Base-by-base conservation (phyloP, 352 stramenopile species). In the Ochromonadaceae sp. region DNA sequence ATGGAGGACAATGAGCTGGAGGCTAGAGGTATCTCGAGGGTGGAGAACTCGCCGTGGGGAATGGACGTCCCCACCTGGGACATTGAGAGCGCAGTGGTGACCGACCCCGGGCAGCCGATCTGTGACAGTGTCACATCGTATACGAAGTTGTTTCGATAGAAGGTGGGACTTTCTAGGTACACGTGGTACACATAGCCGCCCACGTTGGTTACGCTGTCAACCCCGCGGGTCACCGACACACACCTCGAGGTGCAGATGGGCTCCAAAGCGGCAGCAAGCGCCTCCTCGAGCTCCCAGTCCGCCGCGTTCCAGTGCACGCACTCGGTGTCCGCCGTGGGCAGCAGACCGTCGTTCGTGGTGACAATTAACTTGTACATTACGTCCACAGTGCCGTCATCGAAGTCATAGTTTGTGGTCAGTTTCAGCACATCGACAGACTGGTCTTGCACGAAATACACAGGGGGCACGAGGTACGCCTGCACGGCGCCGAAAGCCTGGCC, bases 391-490 rank as follows among this genome's bases (percentile, higher is more conserved):
- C 71, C 71, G 17, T 41, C 56, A 59, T 38, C 43, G 15, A 32
- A 60, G 52, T 74, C 60, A 41, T 75, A 76, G 26, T 67, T 46
- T 20, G 20, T 52, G 35, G 4, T 31, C 41, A 67, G 67, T 53
- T 68, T 32, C 12, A 76, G 61, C 4, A 67, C 59, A 36, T 59
- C 50, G 55, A 70, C 25, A 35, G 1, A 14, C 38, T 63, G 55
- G 4, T 63, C 35, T 53, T 63, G 35, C 20, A 63, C 38, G 15
- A 28, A 4, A 25, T 42, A 63, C 34, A 50, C 5, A 42, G 22
- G 38, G 14, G 55, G 55, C 26, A 25, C 10, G 14, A 39, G 48
- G 41, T 52, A 63, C 2, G 41, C 38, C 26, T 34, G 26, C 5
- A 49, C 55, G 52, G 34, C 31, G 2, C 26, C 55, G 31, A 14